Evolutionary conservation across 2,329 filamentous ascomycete species (phyloP).

Genomic region (Aspergillus ochraceus): DNA sequence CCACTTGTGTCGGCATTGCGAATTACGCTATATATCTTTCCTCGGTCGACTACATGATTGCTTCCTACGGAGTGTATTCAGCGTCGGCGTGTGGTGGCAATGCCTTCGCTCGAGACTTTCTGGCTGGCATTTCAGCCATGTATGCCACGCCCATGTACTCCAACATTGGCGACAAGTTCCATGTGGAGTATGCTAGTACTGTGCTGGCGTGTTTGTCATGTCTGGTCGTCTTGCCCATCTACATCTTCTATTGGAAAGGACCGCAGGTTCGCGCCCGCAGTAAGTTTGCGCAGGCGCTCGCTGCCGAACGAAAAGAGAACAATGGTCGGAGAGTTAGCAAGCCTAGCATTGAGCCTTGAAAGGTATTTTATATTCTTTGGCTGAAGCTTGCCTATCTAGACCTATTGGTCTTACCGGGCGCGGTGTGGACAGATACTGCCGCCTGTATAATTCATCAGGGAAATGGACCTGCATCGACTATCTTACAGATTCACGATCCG

Average conservation of each 20-base stretch:
- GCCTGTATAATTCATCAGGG: too few species aligned
- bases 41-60: slow-evolving; percentile 76
- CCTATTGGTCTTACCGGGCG: neutral
- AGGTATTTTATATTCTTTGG: neutral
- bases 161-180: slow-evolving; percentile 44
- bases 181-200: slow-evolving; percentile 55
- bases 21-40: slow-evolving; percentile 76
- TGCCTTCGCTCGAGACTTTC: slow-evolving; percentile 70
- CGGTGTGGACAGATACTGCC: too few species aligned
- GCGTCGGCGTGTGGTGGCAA: slow-evolving; percentile 76
- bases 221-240: slow-evolving; percentile 55
- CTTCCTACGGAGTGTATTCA: slow-evolving; percentile 70
- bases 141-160: slow-evolving; percentile 65
- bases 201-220: slow-evolving; percentile 54
- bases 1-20: slow-evolving; percentile 67
- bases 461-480: too few species aligned
- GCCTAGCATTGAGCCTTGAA: neutral
- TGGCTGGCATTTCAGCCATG: slow-evolving; percentile 70
- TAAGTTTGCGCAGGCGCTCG: slow-evolving; percentile 50
- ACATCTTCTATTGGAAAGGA: slow-evolving; percentile 58
- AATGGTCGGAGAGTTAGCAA: slow-evolving; percentile 19
- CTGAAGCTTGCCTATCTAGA: neutral
- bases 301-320: slow-evolving; percentile 22
- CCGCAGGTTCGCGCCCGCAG: slow-evolving; percentile 52
- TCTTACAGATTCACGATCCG: neutral